phyloP scores from a whole-genome alignment of 179 eudicot species.

The Beta macrorhiza region DNA sequence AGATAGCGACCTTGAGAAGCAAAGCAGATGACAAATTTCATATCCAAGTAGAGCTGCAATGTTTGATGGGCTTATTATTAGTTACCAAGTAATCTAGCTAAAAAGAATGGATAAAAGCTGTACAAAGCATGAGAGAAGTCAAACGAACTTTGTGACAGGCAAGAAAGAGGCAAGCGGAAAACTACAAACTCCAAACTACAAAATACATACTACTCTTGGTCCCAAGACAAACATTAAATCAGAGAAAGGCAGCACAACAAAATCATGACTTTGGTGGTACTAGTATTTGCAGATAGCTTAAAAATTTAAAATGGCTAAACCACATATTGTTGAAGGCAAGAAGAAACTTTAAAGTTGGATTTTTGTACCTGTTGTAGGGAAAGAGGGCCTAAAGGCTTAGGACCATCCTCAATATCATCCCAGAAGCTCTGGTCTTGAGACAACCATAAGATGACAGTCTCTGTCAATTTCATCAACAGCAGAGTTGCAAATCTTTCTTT shows the following conservation, averaged over 20 bases:
- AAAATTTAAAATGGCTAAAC: background rate
- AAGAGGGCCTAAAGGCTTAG: constrained; percentile 73
- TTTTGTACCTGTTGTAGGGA: constrained; percentile 85
- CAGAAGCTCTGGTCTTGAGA: constrained; percentile 94
- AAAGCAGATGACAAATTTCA: constrained; percentile 86
- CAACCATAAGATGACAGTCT: constrained; percentile 82
- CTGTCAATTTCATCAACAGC: constrained; percentile 88
- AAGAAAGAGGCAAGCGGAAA: background rate
- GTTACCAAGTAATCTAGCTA: background rate
- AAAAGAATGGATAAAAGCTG: background rate
- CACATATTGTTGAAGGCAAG: background rate
- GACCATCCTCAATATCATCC: constrained; percentile 95
- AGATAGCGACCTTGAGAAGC: constrained; percentile 92
- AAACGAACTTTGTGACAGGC: background rate
- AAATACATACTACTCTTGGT: background rate
- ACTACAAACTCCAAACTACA: background rate
- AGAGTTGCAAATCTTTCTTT: constrained; percentile 92
- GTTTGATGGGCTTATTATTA: background rate
- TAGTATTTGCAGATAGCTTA: background rate
- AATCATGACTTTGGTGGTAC: background rate
- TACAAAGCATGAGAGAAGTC: constrained; percentile 3
- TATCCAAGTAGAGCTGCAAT: constrained; percentile 85
- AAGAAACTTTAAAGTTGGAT: background rate
- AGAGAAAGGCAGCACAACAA: background rate
- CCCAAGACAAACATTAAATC: constrained; percentile 1